These are phyloP conservation scores for Elasticomyces elasticus DNA, from an alignment of 495 filamentous ascomycete species.

Conservation along the genomic window DNA sequence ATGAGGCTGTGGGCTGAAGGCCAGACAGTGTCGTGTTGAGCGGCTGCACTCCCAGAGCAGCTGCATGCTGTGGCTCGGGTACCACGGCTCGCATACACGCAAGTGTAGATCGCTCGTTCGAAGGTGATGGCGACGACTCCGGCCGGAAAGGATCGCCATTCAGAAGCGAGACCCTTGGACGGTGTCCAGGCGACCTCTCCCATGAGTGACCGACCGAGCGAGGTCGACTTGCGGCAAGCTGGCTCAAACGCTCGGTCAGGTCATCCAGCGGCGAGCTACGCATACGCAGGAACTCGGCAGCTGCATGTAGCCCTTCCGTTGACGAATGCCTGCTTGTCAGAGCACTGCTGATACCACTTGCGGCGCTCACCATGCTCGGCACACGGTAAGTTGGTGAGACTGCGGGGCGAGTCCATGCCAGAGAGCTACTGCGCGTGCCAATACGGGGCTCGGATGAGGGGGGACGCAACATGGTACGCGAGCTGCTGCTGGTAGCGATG, in stretches of 20 bases:
- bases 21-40: not conserved
- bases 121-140: constrained; percentile 2
- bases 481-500: not conserved
- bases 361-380: constrained; percentile 14
- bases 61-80: not conserved
- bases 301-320: constrained; percentile 9
- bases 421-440: constrained; percentile 8
- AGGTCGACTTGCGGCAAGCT: constrained; percentile 8
- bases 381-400: not conserved
- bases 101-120: not conserved
- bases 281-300: constrained; percentile 14
- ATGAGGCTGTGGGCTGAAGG: not conserved
- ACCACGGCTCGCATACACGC: not conserved
- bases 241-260: constrained; percentile 18
- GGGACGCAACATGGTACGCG: not conserved
- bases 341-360: constrained; percentile 10
- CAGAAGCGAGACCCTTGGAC: constrained; percentile 10
- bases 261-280: constrained; percentile 21
- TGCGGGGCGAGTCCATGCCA: not conserved
- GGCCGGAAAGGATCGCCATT: constrained; percentile 13
- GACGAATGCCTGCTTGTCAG: not conserved
- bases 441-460: not conserved
- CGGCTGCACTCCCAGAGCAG: not conserved
- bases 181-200: constrained; percentile 4
- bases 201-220: constrained; percentile 15